Evolutionary conservation across 345 rosid species (phyloP), one percentile per base, ranked within the genome.

Genomic region (Hibiscus trionum): DNA sequence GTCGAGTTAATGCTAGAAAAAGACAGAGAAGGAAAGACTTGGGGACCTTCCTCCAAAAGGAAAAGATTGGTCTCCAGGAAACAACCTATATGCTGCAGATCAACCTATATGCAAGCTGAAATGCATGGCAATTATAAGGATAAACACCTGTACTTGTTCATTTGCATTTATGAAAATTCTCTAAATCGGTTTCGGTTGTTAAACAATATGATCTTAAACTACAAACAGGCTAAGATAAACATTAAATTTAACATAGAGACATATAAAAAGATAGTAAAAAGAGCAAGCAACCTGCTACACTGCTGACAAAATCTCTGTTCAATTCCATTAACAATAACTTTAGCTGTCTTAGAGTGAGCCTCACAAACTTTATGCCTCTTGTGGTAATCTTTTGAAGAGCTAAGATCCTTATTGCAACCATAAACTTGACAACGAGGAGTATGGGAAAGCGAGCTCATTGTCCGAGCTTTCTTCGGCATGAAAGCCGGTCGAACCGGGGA

Each of bases 231-330:
- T 1, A 4, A 12, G 53, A 49, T 49, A 49, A 49, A 49, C 5
- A 49, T 14, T 3, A 15, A 49, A 49, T 49, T 49, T 15, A 11
- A 49, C 53, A 15, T 14, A 49, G 53, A 49, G n/a, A 49, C 42
- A 46, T 11, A 49, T 49, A 7, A 14, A 52, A 52, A 52, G 57
- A 52, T 52, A n/a, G 8, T n/a, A 6, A 52, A 16, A 52, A n/a
- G 21, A n/a, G 10, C 21, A 67, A 35, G 73, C 17, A 70, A 93
- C 97, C 97, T 90, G 85, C 98, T 93, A 69, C 98, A 93, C 77
- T 93, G 98, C 71, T 93, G 97, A 75, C 98, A 93, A 74, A 93
- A 90, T 77, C 98, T 89, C 82, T 90, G 89, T 59, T 87, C 90
- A 57, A 79, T 56, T 21, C 91, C 93, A 64, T 80, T 78, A 70